These are phyloP conservation scores for Xylaria cubensis DNA, from an alignment of 495 filamentous ascomycete genomes.

Conservation along the genomic window DNA sequence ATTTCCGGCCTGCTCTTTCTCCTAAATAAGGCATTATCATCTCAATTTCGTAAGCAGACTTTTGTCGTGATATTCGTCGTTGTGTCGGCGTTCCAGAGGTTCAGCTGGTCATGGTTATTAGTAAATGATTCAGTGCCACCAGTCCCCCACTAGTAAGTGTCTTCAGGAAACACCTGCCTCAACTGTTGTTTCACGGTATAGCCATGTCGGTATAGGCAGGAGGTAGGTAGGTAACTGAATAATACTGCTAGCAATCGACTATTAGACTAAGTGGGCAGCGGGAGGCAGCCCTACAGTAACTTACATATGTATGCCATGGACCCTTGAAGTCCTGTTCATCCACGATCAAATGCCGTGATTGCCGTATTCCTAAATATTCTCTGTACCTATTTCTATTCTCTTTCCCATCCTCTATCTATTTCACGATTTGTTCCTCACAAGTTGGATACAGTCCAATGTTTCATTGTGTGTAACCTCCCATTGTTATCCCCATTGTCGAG, in stretches of 20 bases:
- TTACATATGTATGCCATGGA: neutral
- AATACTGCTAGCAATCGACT: neutral
- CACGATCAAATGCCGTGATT: constrained; percentile 15
- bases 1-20: too few relatives aligned
- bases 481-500: neutral
- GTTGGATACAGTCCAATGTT: neutral
- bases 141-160: neutral
- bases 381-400: neutral
- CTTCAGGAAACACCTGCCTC: neutral
- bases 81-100: too few relatives aligned
- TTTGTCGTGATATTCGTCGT: too few relatives aligned
- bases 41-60: too few relatives aligned
- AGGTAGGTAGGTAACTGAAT: neutral
- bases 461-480: neutral
- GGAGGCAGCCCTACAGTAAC: constrained; percentile 10
- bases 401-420: neutral
- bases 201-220: neutral
- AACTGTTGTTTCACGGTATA: neutral
- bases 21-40: too few relatives aligned
- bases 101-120: too few relatives aligned
- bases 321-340: neutral
- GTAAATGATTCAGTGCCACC: neutral
- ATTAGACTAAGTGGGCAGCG: neutral
- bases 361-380: neutral
- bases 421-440: neutral